phyloP scores from a whole-genome alignment of 1,139 yeast genomes.

The Protomyces inouyei region DNA sequence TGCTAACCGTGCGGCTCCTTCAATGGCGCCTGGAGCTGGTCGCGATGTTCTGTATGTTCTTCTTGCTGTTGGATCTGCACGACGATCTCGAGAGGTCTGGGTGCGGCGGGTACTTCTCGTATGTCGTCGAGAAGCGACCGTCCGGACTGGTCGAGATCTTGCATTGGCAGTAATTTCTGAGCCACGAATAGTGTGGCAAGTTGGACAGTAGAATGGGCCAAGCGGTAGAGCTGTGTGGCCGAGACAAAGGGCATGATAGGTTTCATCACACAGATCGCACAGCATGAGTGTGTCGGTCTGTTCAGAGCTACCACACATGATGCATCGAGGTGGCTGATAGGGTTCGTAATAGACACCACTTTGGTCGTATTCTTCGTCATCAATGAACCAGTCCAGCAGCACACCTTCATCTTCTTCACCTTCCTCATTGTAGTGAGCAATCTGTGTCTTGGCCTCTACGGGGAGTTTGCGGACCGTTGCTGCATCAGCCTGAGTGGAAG shows the following conservation, averaged over 20 bases:
- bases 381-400: not conserved
- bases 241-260: slow-evolving; percentile 38
- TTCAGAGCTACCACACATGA: slow-evolving; percentile 38
- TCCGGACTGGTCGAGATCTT: not conserved
- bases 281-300: slow-evolving; percentile 37
- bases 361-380: not conserved
- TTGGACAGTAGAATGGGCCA: slow-evolving; percentile 39
- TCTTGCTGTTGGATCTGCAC: not conserved
- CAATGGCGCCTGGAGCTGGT: not conserved
- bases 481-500: not conserved
- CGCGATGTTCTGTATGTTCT: not conserved
- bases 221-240: slow-evolving; percentile 38
- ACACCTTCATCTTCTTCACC: slow-evolving; percentile 2
- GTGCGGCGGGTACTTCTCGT: slow-evolving; percentile 1
- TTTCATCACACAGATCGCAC: slow-evolving; percentile 39
- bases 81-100: not conserved
- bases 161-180: not conserved
- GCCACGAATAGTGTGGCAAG: slow-evolving; percentile 33
- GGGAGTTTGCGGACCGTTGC: slow-evolving; percentile 1
- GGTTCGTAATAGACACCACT: not conserved
- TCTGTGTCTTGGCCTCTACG: slow-evolving; percentile 17
- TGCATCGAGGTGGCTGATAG: slow-evolving; percentile 32
- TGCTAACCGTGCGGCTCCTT: slow-evolving; percentile 1
- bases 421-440: not conserved
- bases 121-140: slow-evolving; percentile 1